Evolutionary conservation across 2,329 filamentous ascomycete genomes (phyloP).

Genomic region (Microsporum ferrugineum): DNA sequence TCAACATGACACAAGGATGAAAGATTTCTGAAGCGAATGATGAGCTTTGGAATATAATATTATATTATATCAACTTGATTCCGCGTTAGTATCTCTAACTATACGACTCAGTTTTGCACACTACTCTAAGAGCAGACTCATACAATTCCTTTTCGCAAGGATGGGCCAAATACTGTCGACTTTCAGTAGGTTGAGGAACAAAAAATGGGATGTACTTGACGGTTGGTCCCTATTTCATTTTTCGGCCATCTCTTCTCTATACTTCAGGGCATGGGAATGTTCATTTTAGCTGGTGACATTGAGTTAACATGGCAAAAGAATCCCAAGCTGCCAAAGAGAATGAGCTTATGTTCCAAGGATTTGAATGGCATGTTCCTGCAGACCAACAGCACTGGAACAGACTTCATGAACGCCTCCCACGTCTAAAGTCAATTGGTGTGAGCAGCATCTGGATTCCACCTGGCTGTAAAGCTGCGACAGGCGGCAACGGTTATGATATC

Average conservation of each 20-base stretch:
- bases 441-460: slow-evolving; percentile 58
- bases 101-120: background rate
- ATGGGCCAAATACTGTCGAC: background rate
- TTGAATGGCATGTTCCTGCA: slow-evolving; percentile 60
- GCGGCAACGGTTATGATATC: slow-evolving; percentile 57
- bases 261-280: background rate
- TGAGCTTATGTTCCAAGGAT: slow-evolving; percentile 51
- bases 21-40: background rate
- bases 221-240: background rate
- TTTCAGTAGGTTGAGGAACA: background rate
- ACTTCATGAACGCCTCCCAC: slow-evolving; percentile 41
- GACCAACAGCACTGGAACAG: slow-evolving; percentile 52
- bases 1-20: background rate
- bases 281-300: background rate
- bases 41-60: background rate
- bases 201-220: background rate
- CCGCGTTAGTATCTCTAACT: background rate
- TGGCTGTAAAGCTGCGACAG: slow-evolving; percentile 53
- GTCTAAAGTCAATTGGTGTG: slow-evolving; percentile 49
- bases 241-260: background rate
- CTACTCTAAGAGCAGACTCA: background rate
- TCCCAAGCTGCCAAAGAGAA: background rate
- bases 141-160: background rate
- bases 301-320: background rate
- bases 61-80: background rate